These are phyloP conservation scores for Elongisporangium anandrum DNA, from an alignment of 352 stramenopile species.

Conservation along the genomic window DNA sequence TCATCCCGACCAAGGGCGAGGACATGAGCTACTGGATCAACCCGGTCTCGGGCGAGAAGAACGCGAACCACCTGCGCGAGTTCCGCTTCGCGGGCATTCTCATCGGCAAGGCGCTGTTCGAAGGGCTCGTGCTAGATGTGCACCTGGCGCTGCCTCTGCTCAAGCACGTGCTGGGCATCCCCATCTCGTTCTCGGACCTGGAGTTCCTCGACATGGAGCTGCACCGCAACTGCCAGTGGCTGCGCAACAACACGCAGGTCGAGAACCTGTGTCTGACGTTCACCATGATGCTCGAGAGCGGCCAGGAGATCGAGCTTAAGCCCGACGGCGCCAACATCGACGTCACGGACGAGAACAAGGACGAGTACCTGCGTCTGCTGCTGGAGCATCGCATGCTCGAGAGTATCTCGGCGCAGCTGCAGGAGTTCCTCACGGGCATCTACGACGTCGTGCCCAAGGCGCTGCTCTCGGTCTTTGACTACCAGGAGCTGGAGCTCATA, in stretches of 20 bases:
- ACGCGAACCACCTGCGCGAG: constrained; percentile 39
- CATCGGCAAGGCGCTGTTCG: constrained; percentile 60
- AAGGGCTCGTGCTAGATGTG: constrained; percentile 54
- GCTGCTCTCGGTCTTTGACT: constrained; percentile 68
- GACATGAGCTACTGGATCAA: constrained; percentile 73
- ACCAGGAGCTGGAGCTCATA: constrained; percentile 78
- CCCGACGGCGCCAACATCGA: constrained; percentile 86
- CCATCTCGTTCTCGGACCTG: constrained; percentile 74
- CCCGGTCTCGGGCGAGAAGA: constrained; percentile 41
- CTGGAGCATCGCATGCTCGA: constrained; percentile 77
- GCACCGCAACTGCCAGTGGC: constrained; percentile 62
- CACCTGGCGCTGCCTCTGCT: constrained; percentile 64
- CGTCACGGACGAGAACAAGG: constrained; percentile 96
- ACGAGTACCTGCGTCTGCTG: constrained; percentile 84
- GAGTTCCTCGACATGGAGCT: constrained; percentile 73
- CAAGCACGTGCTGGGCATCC: constrained; percentile 66
- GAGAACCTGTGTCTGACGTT: constrained; percentile 65
- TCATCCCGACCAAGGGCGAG: constrained; percentile 54
- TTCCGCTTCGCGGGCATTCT: constrained; percentile 61
- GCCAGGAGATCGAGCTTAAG: constrained; percentile 87
- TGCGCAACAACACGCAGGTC: constrained; percentile 50
- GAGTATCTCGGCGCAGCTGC: constrained; percentile 56
- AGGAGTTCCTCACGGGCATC: constrained; percentile 61
- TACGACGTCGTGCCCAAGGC: constrained; percentile 73
- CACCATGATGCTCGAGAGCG: constrained; percentile 58